These are phyloP conservation scores for Verticillium longisporum DNA, from an alignment of 2,329 filamentous ascomycete genomes.

Conservation along the genomic window DNA sequence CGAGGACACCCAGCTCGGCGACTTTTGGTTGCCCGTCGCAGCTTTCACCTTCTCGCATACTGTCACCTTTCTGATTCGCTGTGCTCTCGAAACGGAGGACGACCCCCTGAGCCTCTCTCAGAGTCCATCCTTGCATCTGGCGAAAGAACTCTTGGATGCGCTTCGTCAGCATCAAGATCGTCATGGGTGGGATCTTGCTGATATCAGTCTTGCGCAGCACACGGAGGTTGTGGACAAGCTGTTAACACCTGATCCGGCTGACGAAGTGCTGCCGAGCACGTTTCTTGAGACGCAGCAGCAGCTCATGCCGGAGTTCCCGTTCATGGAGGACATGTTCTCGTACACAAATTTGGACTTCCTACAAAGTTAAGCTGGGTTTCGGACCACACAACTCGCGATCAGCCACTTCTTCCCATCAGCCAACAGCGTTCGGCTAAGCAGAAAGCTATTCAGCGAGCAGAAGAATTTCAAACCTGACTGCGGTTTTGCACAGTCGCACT, in stretches of 20 bases:
- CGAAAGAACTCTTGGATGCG: slow-evolving; percentile 30
- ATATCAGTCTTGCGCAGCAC: slow-evolving; percentile 41
- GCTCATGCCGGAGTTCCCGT: not conserved
- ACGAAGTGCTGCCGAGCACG: not conserved
- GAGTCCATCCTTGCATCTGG: slow-evolving; percentile 32
- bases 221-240: slow-evolving; percentile 39
- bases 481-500: too few relatives aligned
- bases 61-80: slow-evolving; percentile 41
- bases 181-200: slow-evolving; percentile 41
- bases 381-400: too few relatives aligned
- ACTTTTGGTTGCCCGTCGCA: slow-evolving; percentile 42
- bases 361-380: not conserved
- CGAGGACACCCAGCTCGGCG: slow-evolving; percentile 31
- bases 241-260: slow-evolving; percentile 9
- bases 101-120: slow-evolving; percentile 24
- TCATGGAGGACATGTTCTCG: slow-evolving; percentile 2
- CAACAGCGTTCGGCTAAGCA: too few relatives aligned
- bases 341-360: not conserved
- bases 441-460: too few relatives aligned
- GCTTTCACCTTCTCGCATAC: slow-evolving; percentile 42
- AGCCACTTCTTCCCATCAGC: too few relatives aligned
- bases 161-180: slow-evolving; percentile 30
- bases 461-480: too few relatives aligned
- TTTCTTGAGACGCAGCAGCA: not conserved
- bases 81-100: slow-evolving; percentile 35